These are phyloP conservation scores for Bonia amplexicaulis DNA, from an alignment of 176 grass and related monocot species.

Conservation along the genomic window DNA sequence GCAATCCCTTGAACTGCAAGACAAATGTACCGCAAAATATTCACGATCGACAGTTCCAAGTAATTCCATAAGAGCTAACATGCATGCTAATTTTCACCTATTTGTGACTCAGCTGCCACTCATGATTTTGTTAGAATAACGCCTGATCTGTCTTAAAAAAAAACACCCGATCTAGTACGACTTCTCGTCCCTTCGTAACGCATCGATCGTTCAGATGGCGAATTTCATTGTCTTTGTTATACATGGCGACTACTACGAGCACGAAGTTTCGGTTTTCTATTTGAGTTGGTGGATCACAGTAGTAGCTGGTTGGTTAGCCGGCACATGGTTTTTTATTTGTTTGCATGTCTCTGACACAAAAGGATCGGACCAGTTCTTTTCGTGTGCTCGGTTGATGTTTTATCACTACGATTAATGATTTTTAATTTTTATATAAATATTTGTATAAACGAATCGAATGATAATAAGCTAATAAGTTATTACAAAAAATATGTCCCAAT, in stretches of 20 bases:
- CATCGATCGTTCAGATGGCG: background rate
- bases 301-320: background rate
- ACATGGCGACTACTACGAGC: background rate
- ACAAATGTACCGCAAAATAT: background rate
- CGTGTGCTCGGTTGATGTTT: too few species aligned
- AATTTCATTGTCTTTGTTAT: background rate
- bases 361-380: too few species aligned
- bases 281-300: slow-evolving; percentile 8
- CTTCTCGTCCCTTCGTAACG: background rate
- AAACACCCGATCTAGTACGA: too few species aligned
- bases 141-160: too few species aligned
- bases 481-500: too few species aligned
- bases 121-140: too few species aligned
- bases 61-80: background rate
- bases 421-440: too few species aligned
- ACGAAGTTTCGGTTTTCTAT: slow-evolving; percentile 36
- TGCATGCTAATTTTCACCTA: background rate
- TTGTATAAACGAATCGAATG: too few species aligned
- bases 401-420: too few species aligned
- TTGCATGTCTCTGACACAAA: background rate
- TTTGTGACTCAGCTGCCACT: background rate
- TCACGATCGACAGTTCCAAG: background rate
- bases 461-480: too few species aligned
- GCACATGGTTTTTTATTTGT: slow-evolving; percentile 3
- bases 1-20: background rate